Evolutionary conservation across 495 filamentous ascomycete genomes (phyloP).

Genomic region (Neurospora discreta): DNA sequence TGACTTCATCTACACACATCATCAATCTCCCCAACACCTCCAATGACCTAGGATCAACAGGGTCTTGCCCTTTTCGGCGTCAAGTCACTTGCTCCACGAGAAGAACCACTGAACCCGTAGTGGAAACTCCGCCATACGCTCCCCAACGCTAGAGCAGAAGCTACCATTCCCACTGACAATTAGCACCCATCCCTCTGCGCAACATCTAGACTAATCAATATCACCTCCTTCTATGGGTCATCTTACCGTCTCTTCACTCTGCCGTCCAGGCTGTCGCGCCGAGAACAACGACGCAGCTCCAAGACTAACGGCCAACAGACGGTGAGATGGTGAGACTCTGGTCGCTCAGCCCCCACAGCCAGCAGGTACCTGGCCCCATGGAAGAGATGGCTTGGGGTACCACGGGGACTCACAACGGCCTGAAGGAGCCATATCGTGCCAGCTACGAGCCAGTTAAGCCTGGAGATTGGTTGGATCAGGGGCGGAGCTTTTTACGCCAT

Average conservation of each 20-base stretch:
- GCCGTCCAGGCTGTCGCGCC: constrained; percentile 1
- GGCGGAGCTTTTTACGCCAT: constrained; percentile 19
- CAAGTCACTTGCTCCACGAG: neutral
- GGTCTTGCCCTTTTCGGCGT: constrained; percentile 16
- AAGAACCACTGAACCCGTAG: neutral
- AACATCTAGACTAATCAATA: neutral
- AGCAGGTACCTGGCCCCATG: neutral
- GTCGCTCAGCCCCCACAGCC: neutral
- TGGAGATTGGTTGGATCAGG: constrained; percentile 12
- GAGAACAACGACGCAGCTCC: constrained; percentile 17
- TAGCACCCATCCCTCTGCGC: no score
- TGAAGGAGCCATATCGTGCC: constrained; percentile 14
- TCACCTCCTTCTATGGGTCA: neutral
- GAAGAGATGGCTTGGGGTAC: neutral
- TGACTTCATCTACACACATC: constrained; percentile 11
- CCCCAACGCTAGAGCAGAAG: neutral
- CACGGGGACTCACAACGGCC: constrained; percentile 1
- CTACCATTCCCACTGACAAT: no score
- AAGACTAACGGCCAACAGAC: constrained; percentile 3
- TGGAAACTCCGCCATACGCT: neutral
- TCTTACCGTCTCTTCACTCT: constrained; percentile 1
- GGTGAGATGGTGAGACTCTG: neutral
- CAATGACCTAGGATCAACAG: constrained; percentile 17
- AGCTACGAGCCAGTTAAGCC: constrained; percentile 15
- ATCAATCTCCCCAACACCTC: constrained; percentile 9